Conservation (phyloP, 768 basidiomycete species). For the Cantharellus anzutake region DNA sequence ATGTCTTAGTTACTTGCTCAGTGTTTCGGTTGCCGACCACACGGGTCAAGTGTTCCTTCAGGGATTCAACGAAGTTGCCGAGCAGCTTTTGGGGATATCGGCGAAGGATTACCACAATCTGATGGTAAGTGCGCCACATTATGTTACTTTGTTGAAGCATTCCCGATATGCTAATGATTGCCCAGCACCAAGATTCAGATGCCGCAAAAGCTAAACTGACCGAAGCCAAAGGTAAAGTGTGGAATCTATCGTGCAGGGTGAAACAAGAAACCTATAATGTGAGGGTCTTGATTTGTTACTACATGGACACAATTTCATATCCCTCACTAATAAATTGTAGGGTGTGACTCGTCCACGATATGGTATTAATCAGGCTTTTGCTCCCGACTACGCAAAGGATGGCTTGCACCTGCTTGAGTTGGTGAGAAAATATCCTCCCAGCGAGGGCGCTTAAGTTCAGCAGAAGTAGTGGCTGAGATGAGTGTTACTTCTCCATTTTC, state of each 20-base stretch:
- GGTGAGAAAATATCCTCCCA: conserved; percentile 22
- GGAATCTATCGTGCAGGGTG: conserved; percentile 71
- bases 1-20: conserved; percentile 47
- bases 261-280: conserved; percentile 78
- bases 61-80: conserved; percentile 86
- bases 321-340: conserved; percentile 20
- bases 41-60: conserved; percentile 84
- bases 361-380: conserved; percentile 47
- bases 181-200: conserved; percentile 27
- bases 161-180: background rate
- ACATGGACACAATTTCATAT: conserved; percentile 2
- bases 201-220: conserved; percentile 41
- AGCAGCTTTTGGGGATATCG: conserved; percentile 50
- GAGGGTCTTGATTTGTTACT: conserved; percentile 14
- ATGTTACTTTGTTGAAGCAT: background rate
- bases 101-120: conserved; percentile 65
- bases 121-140: conserved; percentile 27
- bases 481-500: background rate
- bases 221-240: conserved; percentile 46
- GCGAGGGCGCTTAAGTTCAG: background rate
- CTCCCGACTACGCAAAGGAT: conserved; percentile 53
- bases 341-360: conserved; percentile 71
- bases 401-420: conserved; percentile 35
- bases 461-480: background rate
- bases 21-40: conserved; percentile 76